Evolutionary conservation across 2,329 filamentous ascomycete genomes (phyloP).

Genomic region (Sporothrix pseudoabietina): DNA sequence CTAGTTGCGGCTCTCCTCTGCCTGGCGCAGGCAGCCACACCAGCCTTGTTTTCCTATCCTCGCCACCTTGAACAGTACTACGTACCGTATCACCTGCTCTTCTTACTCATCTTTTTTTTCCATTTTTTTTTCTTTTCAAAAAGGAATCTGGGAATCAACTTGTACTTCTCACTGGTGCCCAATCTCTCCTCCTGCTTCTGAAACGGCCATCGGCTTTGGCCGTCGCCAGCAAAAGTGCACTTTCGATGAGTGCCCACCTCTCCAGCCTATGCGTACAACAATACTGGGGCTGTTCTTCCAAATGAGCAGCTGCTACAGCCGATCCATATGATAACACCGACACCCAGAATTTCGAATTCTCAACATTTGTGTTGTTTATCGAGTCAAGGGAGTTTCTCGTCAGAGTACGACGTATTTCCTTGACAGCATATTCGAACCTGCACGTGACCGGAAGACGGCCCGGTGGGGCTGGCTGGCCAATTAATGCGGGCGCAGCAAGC

Average conservation of each 20-base stretch:
- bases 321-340: neutral
- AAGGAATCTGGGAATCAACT: neutral
- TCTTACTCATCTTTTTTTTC: no score
- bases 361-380: neutral
- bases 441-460: constrained; percentile 3
- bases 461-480: neutral
- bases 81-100: neutral
- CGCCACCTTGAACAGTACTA: neutral
- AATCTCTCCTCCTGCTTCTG: neutral
- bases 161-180: neutral
- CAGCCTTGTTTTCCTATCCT: neutral
- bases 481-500: neutral
- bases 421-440: neutral
- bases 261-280: neutral
- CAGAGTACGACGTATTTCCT: no score
- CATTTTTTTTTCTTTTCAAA: neutral
- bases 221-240: neutral
- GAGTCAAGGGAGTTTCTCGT: no score
- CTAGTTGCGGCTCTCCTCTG: neutral
- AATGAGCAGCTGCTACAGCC: no score
- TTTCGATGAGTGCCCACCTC: neutral
- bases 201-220: neutral
- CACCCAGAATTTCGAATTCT: neutral
- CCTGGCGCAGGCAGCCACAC: neutral
- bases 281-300: neutral